Percentiles rank a stretch among this genome's conserved stretches.
Evolutionary conservation across 441 rosid genomes (phyloP).

Genomic region (Pelargonium fulgidum): DNA sequence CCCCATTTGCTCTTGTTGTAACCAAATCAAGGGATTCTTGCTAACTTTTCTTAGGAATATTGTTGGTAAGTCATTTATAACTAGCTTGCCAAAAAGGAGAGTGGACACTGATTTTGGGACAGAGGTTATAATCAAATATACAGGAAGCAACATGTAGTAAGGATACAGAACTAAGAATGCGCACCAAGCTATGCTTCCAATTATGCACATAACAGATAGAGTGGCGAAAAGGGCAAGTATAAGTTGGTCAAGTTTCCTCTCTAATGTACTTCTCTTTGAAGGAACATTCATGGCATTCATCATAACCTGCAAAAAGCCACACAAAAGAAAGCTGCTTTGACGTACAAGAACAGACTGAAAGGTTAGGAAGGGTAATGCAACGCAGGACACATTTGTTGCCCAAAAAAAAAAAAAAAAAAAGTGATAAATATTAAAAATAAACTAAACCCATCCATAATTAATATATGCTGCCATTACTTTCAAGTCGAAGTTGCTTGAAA

Average conservation of each 20-base stretch:
- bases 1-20: too few species aligned
- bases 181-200: constrained; percentile 95
- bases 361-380: not conserved
- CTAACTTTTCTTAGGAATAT: too few species aligned
- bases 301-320: constrained; percentile 70
- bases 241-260: constrained; percentile 97
- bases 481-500: constrained; percentile 10
- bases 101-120: too few species aligned
- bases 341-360: constrained; percentile 9
- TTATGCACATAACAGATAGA: constrained; percentile 74
- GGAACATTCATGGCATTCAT: constrained; percentile 99
- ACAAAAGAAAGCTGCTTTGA: constrained; percentile 16
- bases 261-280: constrained; percentile 96
- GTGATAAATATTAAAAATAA: not conserved
- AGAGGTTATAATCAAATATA: not conserved
- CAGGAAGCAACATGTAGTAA: not conserved
- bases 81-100: too few species aligned
- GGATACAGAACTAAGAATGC: constrained; percentile 20
- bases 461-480: constrained; percentile 7
- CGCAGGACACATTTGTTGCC: not conserved
- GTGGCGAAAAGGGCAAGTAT: constrained; percentile 79
- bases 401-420: not conserved
- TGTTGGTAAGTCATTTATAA: too few species aligned
- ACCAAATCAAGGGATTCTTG: too few species aligned
- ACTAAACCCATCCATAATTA: not conserved